phyloP scores from a whole-genome alignment of 2,329 filamentous ascomycete genomes.

The Nigrograna mackinnonii region DNA sequence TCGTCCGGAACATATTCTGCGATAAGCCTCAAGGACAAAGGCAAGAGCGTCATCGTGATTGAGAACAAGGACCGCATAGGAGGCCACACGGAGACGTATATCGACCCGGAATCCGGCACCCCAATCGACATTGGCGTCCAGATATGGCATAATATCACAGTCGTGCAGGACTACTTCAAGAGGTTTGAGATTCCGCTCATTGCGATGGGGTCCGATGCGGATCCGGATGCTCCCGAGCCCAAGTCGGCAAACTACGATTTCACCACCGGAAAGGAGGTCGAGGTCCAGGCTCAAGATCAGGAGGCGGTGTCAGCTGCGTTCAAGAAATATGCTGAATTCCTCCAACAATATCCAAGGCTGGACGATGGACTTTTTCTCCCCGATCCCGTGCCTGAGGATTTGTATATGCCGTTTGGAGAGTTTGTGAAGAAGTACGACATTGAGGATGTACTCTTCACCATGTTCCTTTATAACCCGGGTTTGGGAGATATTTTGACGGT shows the following conservation, averaged over 20 bases:
- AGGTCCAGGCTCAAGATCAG: constrained; percentile 2
- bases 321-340: constrained; percentile 19
- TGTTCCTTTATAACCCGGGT: constrained; percentile 49
- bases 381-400: constrained; percentile 48
- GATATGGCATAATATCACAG: constrained; percentile 42
- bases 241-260: constrained; percentile 26
- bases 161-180: constrained; percentile 47
- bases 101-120: constrained; percentile 33
- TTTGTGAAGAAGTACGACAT: constrained; percentile 55
- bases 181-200: constrained; percentile 45
- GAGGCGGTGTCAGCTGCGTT: constrained; percentile 10
- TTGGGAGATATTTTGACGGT: constrained; percentile 47
- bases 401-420: constrained; percentile 52
- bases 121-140: constrained; percentile 40
- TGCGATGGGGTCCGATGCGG: constrained; percentile 1
- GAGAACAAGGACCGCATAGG: constrained; percentile 47
- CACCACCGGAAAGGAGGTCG: constrained; percentile 16
- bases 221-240: constrained; percentile 12
- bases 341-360: constrained; percentile 36
- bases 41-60: constrained; percentile 43
- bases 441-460: constrained; percentile 41
- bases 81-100: constrained; percentile 55
- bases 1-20: constrained; percentile 46
- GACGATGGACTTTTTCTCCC: constrained; percentile 49
- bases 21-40: constrained; percentile 41